A percentile compares a stretch with the other conserved stretches of the same genome.
Conservation (phyloP, 2,329 filamentous ascomycete genomes). For the Stagonosporopsis vannaccii region DNA sequence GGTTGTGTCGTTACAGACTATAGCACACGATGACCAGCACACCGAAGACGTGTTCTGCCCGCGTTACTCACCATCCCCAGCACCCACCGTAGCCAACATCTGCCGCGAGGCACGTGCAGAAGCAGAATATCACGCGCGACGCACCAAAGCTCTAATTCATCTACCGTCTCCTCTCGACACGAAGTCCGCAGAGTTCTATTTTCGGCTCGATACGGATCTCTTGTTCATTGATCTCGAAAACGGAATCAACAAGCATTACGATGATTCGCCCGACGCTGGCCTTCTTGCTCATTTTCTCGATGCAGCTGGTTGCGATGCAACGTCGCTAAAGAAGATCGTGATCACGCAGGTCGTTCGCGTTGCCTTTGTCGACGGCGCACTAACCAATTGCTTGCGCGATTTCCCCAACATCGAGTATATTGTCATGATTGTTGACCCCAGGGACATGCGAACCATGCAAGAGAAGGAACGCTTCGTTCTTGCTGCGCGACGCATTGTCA, state of each 20-base stretch:
- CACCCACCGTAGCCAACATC: conserved; percentile 24
- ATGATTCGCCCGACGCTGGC: conserved; percentile 29
- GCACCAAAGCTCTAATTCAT: conserved; percentile 20
- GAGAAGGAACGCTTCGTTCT: conserved; percentile 25
- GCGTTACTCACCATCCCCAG: conserved; percentile 28
- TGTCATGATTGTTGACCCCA: conserved; percentile 25
- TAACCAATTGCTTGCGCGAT: conserved; percentile 28
- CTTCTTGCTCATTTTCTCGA: conserved; percentile 28
- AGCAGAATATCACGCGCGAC: conserved; percentile 26
- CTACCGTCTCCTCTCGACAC: conserved; percentile 11
- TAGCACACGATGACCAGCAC: conserved; percentile 23
- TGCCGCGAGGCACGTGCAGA: conserved; percentile 32
- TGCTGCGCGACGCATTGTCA: conserved; percentile 28
- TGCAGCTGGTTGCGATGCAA: conserved; percentile 18
- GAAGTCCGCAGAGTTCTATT: conserved; percentile 21
- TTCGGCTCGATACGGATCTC: conserved; percentile 30
- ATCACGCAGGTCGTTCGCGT: conserved; percentile 25
- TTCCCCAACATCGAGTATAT: conserved; percentile 29
- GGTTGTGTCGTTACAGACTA: conserved; percentile 27
- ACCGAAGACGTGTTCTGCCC: conserved; percentile 24
- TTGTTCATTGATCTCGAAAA: conserved; percentile 25
- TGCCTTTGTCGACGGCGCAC: conserved; percentile 25
- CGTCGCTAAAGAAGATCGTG: conserved; percentile 19
- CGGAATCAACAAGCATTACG: conserved; percentile 22
- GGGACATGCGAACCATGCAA: conserved; percentile 7